Percentiles rank a stretch among this genome's conserved stretches.
Conservation (phyloP, 2,329 filamentous ascomycete species). For the Alternaria sp. region DNA sequence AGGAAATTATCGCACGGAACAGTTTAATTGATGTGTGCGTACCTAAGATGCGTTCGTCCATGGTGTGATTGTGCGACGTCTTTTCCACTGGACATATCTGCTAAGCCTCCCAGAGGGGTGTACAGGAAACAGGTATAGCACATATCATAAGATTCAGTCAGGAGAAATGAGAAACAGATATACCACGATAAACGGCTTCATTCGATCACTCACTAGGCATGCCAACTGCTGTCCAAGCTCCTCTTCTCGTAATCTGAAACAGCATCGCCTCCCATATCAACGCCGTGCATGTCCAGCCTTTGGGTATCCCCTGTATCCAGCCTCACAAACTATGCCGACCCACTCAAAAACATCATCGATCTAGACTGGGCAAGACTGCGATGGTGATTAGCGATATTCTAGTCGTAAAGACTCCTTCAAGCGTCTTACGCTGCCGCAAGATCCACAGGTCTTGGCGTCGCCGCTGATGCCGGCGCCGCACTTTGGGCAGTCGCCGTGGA, state of each 20-base stretch:
- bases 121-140: background rate
- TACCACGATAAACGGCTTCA: background rate
- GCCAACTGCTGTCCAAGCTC: background rate
- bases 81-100: background rate
- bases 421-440: slow-evolving; percentile 47
- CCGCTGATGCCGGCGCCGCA: slow-evolving; percentile 45
- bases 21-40: background rate
- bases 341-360: background rate
- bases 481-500: slow-evolving; percentile 51
- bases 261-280: background rate
- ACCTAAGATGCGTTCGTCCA: background rate
- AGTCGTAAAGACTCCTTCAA: too few relatives aligned
- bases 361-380: slow-evolving; percentile 38
- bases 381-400: background rate
- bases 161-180: background rate
- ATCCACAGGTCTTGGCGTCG: slow-evolving; percentile 48
- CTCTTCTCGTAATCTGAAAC: background rate
- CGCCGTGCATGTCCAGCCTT: background rate
- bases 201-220: background rate
- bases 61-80: background rate
- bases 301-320: background rate
- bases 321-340: slow-evolving; percentile 4
- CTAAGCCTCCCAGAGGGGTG: background rate
- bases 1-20: background rate
- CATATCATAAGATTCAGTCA: background rate